These are phyloP conservation scores for Tylopilus sp. DNA, from an alignment of 768 basidiomycete genomes.

Conservation along the genomic window DNA sequence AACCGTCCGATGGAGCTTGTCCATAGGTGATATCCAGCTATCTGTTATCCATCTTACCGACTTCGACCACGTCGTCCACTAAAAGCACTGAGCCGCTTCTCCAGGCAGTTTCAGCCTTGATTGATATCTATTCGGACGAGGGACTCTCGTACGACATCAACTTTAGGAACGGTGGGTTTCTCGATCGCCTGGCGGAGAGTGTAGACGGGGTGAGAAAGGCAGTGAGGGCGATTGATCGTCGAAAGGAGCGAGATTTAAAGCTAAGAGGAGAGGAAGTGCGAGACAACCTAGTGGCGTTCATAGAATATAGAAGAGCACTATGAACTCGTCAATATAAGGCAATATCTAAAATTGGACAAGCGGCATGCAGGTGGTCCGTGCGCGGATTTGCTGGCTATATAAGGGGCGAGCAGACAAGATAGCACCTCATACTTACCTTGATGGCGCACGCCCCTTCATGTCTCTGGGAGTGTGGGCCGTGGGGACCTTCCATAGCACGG, in stretches of 20 bases:
- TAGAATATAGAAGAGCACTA: conserved; percentile 65
- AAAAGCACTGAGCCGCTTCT: conserved; percentile 66
- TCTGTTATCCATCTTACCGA: conserved; percentile 61
- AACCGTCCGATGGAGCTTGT: not conserved
- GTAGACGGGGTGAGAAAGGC: conserved; percentile 61
- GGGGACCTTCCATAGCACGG: conserved; percentile 63
- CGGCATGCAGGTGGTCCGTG: conserved; percentile 27
- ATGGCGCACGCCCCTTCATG: conserved; percentile 2
- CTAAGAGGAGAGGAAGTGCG: conserved; percentile 71
- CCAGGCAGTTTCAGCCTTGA: conserved; percentile 76
- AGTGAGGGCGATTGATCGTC: conserved; percentile 62
- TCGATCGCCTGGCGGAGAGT: conserved; percentile 52
- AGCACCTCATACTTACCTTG: conserved; percentile 37
- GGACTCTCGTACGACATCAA: conserved; percentile 73
- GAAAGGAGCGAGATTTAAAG: conserved; percentile 61
- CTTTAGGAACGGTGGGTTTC: conserved; percentile 62
- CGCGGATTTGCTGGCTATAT: conserved; percentile 26
- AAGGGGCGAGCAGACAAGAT: conserved; percentile 1
- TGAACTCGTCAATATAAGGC: conserved; percentile 27
- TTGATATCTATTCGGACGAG: conserved; percentile 95
- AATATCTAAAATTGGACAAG: not conserved
- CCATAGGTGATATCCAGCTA: conserved; percentile 60
- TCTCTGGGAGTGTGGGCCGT: conserved; percentile 47
- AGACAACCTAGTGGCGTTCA: conserved; percentile 73
- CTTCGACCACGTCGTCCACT: conserved; percentile 35